Conservation (phyloP, 1,284 basidiomycete genomes). For the Cutaneotrichosporon cutaneum region DNA sequence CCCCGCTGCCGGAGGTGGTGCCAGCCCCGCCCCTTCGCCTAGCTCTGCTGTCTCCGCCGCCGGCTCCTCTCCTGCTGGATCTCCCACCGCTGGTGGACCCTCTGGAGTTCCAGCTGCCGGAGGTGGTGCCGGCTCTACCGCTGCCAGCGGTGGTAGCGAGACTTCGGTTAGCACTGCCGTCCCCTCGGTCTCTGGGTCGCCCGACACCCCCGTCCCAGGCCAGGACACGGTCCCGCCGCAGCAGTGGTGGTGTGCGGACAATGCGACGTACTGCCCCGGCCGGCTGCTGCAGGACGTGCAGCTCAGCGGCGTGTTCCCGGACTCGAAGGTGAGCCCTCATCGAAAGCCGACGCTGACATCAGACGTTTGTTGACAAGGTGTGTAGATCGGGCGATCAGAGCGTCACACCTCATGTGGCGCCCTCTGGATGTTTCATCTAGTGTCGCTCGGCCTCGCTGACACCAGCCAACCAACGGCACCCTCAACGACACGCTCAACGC, state of each 20-base stretch:
- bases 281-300: conserved; percentile 79
- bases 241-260: conserved; percentile 58
- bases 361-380: conserved; percentile 70
- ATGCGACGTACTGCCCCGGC: conserved; percentile 78
- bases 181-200: conserved; percentile 63
- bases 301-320: conserved; percentile 69
- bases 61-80: too few species aligned
- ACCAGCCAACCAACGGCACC: conserved; percentile 67
- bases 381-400: background rate
- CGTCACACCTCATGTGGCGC: too few species aligned
- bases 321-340: conserved; percentile 65
- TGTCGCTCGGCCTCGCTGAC: background rate
- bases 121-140: background rate
- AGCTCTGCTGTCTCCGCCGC: too few species aligned
- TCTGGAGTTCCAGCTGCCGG: too few species aligned
- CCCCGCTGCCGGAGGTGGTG: too few species aligned
- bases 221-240: conserved; percentile 67
- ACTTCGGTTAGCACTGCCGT: conserved; percentile 37
- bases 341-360: conserved; percentile 1
- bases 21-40: too few species aligned
- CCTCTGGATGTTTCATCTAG: too few species aligned
- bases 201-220: conserved; percentile 62
- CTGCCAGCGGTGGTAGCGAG: background rate
- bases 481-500: conserved; percentile 67
- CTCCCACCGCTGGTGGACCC: too few species aligned